Evolutionary conservation across 176 grass and related monocot genomes (phyloP).

Genomic region (Oryza australiensis): DNA sequence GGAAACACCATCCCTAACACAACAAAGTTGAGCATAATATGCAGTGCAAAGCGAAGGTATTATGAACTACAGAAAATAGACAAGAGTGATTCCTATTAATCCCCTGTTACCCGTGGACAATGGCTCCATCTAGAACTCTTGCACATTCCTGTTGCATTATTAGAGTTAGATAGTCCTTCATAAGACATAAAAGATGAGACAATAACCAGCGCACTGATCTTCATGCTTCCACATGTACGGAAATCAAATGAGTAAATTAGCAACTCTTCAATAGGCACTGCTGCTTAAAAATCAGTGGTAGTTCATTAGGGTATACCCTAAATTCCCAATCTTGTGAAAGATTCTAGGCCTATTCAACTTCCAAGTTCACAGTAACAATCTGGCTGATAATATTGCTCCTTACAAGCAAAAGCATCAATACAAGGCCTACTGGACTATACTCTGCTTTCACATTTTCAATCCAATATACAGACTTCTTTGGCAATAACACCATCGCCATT

Average conservation of each 20-base stretch:
- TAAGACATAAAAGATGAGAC: neutral
- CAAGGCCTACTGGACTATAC: neutral
- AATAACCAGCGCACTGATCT: neutral
- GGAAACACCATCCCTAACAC: neutral
- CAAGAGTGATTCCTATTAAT: neutral
- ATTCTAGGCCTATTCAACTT: neutral
- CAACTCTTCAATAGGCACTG: neutral
- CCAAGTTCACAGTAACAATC: neutral
- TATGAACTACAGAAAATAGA: neutral
- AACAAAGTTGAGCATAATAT: neutral
- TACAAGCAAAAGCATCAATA: neutral
- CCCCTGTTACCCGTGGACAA: neutral
- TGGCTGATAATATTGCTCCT: neutral
- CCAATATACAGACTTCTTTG: neutral
- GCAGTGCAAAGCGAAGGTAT: neutral
- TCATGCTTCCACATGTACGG: neutral
- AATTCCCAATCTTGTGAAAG: neutral
- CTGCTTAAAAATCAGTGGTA: neutral
- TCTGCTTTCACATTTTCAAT: neutral
- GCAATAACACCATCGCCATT: neutral
- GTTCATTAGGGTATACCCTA: neutral
- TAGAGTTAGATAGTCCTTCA: neutral
- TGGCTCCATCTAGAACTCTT: neutral
- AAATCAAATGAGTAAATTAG: neutral
- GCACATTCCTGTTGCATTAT: neutral